Conservation (phyloP, 164 flowering plant species). For the Tetracentron sinense region DNA sequence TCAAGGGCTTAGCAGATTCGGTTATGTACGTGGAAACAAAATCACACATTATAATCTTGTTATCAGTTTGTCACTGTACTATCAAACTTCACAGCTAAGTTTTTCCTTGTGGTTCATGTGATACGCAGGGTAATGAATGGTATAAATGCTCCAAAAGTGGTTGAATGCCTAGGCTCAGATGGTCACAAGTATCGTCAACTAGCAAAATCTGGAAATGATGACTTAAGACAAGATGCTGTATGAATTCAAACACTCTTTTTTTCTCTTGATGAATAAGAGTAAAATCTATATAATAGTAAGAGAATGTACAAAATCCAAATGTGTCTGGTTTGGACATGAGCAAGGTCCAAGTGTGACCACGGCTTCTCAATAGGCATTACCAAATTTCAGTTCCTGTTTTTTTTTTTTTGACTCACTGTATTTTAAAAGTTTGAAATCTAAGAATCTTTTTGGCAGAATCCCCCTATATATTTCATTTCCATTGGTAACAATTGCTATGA, state of each 20-base stretch:
- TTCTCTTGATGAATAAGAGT: neutral
- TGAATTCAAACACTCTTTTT: conserved; percentile 13
- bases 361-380: neutral
- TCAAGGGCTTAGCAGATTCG: conserved; percentile 82
- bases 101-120: conserved; percentile 6
- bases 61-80: neutral
- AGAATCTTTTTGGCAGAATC: neutral
- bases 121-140: conserved; percentile 91
- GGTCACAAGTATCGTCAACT: conserved; percentile 85
- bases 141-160: conserved; percentile 96
- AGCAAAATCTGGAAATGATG: conserved; percentile 99
- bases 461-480: neutral
- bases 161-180: conserved; percentile 92
- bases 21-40: conserved; percentile 51
- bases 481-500: neutral
- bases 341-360: neutral
- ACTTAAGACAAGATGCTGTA: conserved; percentile 99
- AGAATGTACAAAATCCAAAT: neutral
- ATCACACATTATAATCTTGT: neutral
- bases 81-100: neutral
- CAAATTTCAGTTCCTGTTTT: neutral
- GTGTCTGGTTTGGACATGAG: neutral
- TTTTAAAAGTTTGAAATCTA: neutral
- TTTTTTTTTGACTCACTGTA: neutral
- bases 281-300: no score